These are phyloP conservation scores for Colletotrichum simmondsii DNA, from an alignment of 2,329 filamentous ascomycete species.

Conservation along the genomic window DNA sequence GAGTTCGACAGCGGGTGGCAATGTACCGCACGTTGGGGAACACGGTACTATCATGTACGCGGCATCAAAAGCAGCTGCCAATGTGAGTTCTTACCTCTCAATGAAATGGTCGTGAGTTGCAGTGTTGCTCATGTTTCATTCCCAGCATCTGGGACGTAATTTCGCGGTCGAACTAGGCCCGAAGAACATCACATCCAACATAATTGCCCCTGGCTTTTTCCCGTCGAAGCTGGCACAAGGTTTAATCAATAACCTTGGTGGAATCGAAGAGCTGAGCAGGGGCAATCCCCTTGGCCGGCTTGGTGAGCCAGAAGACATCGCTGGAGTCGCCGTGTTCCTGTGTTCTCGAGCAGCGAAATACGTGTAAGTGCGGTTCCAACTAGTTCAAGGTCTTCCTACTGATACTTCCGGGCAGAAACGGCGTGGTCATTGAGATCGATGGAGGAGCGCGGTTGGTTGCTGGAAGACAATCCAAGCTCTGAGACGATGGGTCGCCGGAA, in stretches of 20 bases:
- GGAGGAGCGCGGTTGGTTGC: slow-evolving; percentile 43
- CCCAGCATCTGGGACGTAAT: slow-evolving; percentile 67
- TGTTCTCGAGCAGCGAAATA: slow-evolving; percentile 63
- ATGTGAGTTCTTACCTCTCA: slow-evolving; percentile 39
- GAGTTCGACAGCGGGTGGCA: slow-evolving; percentile 73
- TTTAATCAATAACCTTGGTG: slow-evolving; percentile 71
- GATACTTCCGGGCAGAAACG: slow-evolving; percentile 41
- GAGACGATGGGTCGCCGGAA: not conserved
- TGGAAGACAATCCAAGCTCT: slow-evolving; percentile 43
- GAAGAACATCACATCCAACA: slow-evolving; percentile 72
- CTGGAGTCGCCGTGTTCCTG: slow-evolving; percentile 68
- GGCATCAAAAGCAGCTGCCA: slow-evolving; percentile 74
- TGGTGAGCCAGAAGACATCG: slow-evolving; percentile 69
- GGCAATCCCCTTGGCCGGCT: slow-evolving; percentile 65
- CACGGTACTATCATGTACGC: slow-evolving; percentile 75
- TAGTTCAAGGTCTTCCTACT: not conserved
- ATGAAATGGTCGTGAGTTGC: too few species aligned
- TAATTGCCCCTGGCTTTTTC: slow-evolving; percentile 76
- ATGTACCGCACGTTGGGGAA: slow-evolving; percentile 67
- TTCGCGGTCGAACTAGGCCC: slow-evolving; percentile 77
- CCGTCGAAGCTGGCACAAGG: slow-evolving; percentile 75
- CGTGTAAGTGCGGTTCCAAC: slow-evolving; percentile 46
- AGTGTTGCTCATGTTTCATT: not conserved
- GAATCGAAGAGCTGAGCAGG: slow-evolving; percentile 60
- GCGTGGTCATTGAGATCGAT: slow-evolving; percentile 49